Percentiles rank a stretch among this genome's conserved stretches.
Conservation (phyloP, 371 early-diverging fungal genomes). For the Chytridium lagenaria region DNA sequence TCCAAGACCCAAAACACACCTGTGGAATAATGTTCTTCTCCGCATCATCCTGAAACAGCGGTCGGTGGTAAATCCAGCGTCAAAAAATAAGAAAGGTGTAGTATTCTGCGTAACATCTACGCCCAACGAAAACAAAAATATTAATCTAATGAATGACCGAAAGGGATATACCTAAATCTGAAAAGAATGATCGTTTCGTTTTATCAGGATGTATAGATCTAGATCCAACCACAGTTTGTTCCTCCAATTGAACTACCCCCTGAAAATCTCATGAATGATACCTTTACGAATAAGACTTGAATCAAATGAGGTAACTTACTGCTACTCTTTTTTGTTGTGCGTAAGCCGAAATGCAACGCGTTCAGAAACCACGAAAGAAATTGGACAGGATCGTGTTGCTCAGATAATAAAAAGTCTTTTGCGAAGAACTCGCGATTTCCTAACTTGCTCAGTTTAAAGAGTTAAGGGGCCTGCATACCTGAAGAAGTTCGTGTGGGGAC, state of each 20-base stretch:
- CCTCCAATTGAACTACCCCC: conserved; percentile 79
- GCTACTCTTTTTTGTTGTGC: conserved; percentile 76
- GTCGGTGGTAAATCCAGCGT: conserved; percentile 93
- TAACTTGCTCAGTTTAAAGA: conserved; percentile 7
- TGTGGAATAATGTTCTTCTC: conserved; percentile 95
- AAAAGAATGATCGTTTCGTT: not conserved
- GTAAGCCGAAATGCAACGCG: conserved; percentile 83
- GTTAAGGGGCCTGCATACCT: conserved; percentile 52
- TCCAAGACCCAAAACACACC: conserved; percentile 37
- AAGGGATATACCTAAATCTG: too few relatives aligned
- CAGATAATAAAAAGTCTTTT: conserved; percentile 80
- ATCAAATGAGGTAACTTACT: conserved; percentile 58
- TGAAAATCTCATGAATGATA: conserved; percentile 84
- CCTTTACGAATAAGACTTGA: conserved; percentile 44
- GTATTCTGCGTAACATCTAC: conserved; percentile 20
- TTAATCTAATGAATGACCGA: too few relatives aligned
- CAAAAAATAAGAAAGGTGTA: conserved; percentile 83
- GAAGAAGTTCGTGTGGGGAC: conserved; percentile 94
- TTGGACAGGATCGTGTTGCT: conserved; percentile 88
- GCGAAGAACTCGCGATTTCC: conserved; percentile 87
- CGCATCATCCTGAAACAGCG: conserved; percentile 88
- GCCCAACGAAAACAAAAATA: too few relatives aligned
- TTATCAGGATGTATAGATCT: not conserved
- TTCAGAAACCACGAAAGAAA: conserved; percentile 95
- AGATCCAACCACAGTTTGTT: conserved; percentile 52